Evolutionary conservation across 2,329 filamentous ascomycete genomes (phyloP).

Genomic region (Xylaria arbuscula): DNA sequence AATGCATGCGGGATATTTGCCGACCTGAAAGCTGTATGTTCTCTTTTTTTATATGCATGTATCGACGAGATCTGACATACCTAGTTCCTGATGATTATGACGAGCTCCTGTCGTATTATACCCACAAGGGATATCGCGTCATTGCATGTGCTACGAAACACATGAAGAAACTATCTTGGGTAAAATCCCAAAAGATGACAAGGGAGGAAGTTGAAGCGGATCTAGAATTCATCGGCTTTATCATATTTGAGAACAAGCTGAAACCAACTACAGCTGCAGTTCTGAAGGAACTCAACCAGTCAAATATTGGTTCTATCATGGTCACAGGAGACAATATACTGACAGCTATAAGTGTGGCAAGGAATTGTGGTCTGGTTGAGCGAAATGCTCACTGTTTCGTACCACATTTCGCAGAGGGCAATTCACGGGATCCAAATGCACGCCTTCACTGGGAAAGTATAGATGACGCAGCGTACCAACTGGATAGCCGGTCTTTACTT

Average conservation of each 20-base stretch:
- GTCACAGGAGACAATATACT: slow-evolving; percentile 98
- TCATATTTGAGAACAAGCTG: slow-evolving; percentile 98
- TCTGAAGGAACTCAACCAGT: slow-evolving; percentile 81
- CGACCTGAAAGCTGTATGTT: slow-evolving; percentile 78
- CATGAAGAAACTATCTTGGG: slow-evolving; percentile 87
- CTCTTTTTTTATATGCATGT: background rate
- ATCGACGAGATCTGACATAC: slow-evolving; percentile 36
- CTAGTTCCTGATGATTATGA: slow-evolving; percentile 87
- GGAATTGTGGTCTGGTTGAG: slow-evolving; percentile 87
- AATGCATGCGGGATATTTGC: slow-evolving; percentile 96
- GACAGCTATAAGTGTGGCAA: slow-evolving; percentile 93
- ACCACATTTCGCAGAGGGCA: slow-evolving; percentile 84
- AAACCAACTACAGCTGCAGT: slow-evolving; percentile 87
- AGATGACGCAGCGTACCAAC: slow-evolving; percentile 81
- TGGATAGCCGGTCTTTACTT: slow-evolving; percentile 82
- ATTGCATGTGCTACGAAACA: slow-evolving; percentile 95
- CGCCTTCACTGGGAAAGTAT: slow-evolving; percentile 91
- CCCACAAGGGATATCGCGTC: slow-evolving; percentile 94
- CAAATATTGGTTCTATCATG: slow-evolving; percentile 92
- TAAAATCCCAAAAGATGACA: slow-evolving; percentile 94
- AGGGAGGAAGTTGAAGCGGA: slow-evolving; percentile 84
- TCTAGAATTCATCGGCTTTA: slow-evolving; percentile 92
- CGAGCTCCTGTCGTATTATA: slow-evolving; percentile 88
- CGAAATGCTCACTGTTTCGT: slow-evolving; percentile 89
- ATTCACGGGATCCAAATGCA: slow-evolving; percentile 77